phyloP scores from a whole-genome alignment of 768 basidiomycete genomes.

The Piloderma croceum region DNA sequence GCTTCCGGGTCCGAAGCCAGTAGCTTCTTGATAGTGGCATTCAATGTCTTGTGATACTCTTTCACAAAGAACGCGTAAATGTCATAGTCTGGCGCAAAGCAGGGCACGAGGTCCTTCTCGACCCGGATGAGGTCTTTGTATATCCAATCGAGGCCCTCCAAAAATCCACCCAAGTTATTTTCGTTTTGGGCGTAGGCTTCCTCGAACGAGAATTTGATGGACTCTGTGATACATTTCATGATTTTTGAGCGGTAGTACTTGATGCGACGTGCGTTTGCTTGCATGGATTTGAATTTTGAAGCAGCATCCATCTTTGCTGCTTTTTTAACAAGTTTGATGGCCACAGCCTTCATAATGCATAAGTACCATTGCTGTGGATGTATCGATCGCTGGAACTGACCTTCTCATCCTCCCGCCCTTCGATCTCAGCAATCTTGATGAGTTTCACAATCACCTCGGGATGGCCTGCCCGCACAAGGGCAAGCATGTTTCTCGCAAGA shows the following conservation, averaged over 20 bases:
- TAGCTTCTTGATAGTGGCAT: slow-evolving; percentile 65
- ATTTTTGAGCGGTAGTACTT: slow-evolving; percentile 95
- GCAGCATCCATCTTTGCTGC: slow-evolving; percentile 90
- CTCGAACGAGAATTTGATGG: slow-evolving; percentile 69
- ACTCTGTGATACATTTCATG: slow-evolving; percentile 69
- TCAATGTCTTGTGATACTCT: slow-evolving; percentile 85
- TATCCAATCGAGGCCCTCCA: slow-evolving; percentile 79
- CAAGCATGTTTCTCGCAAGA: slow-evolving; percentile 70
- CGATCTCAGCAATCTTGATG: slow-evolving; percentile 89
- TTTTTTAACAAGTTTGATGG: slow-evolving; percentile 90
- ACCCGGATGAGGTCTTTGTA: slow-evolving; percentile 95
- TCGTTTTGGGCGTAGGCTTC: slow-evolving; percentile 57
- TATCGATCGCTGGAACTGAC: slow-evolving; percentile 33
- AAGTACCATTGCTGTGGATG: neutral
- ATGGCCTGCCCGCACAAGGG: slow-evolving; percentile 74
- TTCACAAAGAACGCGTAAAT: slow-evolving; percentile 79
- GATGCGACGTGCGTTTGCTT: slow-evolving; percentile 86
- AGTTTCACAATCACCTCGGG: slow-evolving; percentile 86
- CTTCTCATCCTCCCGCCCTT: slow-evolving; percentile 93
- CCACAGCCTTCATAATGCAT: slow-evolving; percentile 64
- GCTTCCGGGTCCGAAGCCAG: slow-evolving; percentile 78
- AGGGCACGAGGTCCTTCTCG: slow-evolving; percentile 81
- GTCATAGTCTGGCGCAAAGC: slow-evolving; percentile 91
- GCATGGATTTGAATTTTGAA: slow-evolving; percentile 88
- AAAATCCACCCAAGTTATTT: slow-evolving; percentile 63